Base-by-base conservation (phyloP, 2,329 filamentous ascomycete species). In the Aspergillus sp. region DNA sequence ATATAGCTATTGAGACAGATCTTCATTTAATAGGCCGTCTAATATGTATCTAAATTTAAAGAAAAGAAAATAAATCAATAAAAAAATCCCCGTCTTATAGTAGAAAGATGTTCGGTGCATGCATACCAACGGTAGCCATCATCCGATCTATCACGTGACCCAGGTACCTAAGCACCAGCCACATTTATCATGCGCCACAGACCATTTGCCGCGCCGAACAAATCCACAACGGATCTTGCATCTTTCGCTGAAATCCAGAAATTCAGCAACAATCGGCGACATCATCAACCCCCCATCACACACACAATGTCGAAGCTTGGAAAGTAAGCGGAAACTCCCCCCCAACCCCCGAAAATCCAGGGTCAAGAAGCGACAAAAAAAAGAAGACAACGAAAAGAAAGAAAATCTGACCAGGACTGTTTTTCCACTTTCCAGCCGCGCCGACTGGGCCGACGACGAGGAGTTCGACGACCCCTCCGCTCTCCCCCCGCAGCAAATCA, bases 371-470 rank as follows among this genome's bases (percentile, higher is more conserved):
- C 44, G 10, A n/a, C 5, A 2, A 17, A 23, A n/a, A 32, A 30
- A 32, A 30, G 10, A n/a, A 30, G n/a, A 17, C 5, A 23, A 42
- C 27, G 25, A 41, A 42, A 30, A 41, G 17, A 42, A 25, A 27
- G 27, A 41, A 55, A 47, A 47, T 27, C 54, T 50, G 6, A 49
- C 21, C 10, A 21, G 27, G 52, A 27, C 52, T 42, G 25, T 58
- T 60, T 64, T 62, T 54, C 36, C 19, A 30, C 32, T 61, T 61
- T 63, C 27, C 61, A 84, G 82, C 76, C 83, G 84, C 73, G 84
- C 84, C 75, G 93, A 97, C 85, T 98, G 94, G 94, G 94, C 95
- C 77, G 95, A 98, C 82, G 91, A 95, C 77, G 85, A 88, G 71
- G 87, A 89, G 70, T 92, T 96, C 77, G 91, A 94, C 74, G 89